Conservation (phyloP, 2,329 filamentous ascomycete genomes). For the Fusarium nelsonii region DNA sequence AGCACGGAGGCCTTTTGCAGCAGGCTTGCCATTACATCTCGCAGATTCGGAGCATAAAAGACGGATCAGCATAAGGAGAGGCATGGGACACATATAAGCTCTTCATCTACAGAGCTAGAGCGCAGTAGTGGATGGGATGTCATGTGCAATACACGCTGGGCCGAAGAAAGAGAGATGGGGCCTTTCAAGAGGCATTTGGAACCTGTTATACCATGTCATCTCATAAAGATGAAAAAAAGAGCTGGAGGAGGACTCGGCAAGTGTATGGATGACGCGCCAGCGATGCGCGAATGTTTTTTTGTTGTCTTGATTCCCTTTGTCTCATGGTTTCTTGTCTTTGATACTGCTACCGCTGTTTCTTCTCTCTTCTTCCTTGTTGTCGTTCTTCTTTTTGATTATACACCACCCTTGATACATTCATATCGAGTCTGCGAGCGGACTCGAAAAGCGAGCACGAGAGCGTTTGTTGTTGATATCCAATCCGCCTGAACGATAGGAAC, state of each 20-base stretch:
- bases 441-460: conserved; percentile 47
- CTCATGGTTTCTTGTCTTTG: conserved; percentile 44
- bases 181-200: conserved; percentile 3
- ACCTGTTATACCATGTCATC: conserved; percentile 19
- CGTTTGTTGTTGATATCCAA: conserved; percentile 49
- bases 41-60: conserved; percentile 51
- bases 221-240: conserved; percentile 20
- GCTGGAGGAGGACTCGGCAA: conserved; percentile 23
- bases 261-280: conserved; percentile 41
- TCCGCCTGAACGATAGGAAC: conserved; percentile 33
- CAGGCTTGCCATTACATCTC: conserved; percentile 50
- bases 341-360: conserved; percentile 35
- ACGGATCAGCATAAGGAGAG: conserved; percentile 46
- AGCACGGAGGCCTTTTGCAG: conserved; percentile 41
- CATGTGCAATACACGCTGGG: conserved; percentile 29
- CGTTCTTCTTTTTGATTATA: conserved; percentile 51
- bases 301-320: conserved; percentile 50
- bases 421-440: conserved; percentile 52
- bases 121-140: conserved; percentile 31
- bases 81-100: conserved; percentile 40
- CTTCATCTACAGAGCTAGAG: conserved; percentile 40
- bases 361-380: conserved; percentile 37
- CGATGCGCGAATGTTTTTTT: conserved; percentile 35
- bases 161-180: conserved; percentile 24
- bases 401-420: conserved; percentile 52